Percentiles rank a stretch among this genome's conserved stretches.
Conservation (phyloP, 2,329 filamentous ascomycete genomes). For the Lachnellula cervina region DNA sequence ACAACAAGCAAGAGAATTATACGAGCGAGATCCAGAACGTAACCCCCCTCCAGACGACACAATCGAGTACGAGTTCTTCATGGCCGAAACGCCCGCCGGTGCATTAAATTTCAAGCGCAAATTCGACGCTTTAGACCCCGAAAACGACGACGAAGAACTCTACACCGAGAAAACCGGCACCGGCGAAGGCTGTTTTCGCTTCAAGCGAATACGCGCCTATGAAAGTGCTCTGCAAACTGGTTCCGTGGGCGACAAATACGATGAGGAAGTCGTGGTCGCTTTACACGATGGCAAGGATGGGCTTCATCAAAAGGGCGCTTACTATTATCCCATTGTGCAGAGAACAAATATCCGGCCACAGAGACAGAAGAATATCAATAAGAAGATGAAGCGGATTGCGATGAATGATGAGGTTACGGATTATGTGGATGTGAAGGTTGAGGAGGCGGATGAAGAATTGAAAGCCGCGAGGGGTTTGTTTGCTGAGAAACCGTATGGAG, state of each 20-base stretch:
- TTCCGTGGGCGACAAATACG: conserved; percentile 53
- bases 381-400: conserved; percentile 26
- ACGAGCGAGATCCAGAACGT: conserved; percentile 52
- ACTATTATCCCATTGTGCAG: conserved; percentile 66
- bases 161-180: conserved; percentile 48
- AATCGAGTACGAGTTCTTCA: conserved; percentile 64
- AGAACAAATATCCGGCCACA: conserved; percentile 58
- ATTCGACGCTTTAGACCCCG: conserved; percentile 54
- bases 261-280: conserved; percentile 58
- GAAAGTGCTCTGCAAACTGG: conserved; percentile 56
- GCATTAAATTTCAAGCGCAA: conserved; percentile 54
- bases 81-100: conserved; percentile 45
- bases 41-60: conserved; percentile 52
- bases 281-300: conserved; percentile 51
- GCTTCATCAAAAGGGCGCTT: conserved; percentile 51
- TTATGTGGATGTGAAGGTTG: conserved; percentile 50
- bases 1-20: conserved; percentile 45
- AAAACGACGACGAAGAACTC: conserved; percentile 48
- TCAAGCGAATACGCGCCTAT: conserved; percentile 58
- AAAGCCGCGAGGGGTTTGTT: conserved; percentile 47
- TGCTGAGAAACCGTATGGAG: conserved; percentile 34
- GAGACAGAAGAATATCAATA: conserved; percentile 58
- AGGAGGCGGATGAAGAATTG: conserved; percentile 52
- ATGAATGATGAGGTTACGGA: conserved; percentile 43
- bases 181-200: conserved; percentile 50